Conservation (phyloP, 2,329 filamentous ascomycete species). For the Stagonosporopsis tanaceti region DNA sequence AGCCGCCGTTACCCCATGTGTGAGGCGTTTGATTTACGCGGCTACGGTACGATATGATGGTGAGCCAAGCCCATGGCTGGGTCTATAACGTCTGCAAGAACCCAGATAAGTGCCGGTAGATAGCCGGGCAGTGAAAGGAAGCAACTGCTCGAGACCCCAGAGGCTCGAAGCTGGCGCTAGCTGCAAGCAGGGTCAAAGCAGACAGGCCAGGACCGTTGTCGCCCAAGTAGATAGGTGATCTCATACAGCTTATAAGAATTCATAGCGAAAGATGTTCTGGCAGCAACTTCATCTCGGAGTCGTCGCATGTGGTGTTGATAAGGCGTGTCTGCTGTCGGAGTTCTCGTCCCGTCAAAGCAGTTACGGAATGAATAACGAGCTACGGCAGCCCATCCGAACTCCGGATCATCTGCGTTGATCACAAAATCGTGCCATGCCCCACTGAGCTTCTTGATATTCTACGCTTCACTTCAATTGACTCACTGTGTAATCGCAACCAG, state of each 20-base stretch:
- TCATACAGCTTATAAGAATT: background rate
- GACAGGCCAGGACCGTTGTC: background rate
- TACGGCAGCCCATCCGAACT: slow-evolving; percentile 11
- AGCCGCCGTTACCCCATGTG: slow-evolving; percentile 1
- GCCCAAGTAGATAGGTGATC: no score
- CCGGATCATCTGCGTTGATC: slow-evolving; percentile 2
- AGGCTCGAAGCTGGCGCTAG: background rate
- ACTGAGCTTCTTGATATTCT: background rate
- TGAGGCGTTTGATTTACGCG: background rate
- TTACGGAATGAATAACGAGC: slow-evolving; percentile 6
- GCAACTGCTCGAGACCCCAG: background rate
- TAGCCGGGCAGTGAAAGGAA: background rate
- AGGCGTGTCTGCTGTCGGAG: background rate
- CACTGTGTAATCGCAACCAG: background rate
- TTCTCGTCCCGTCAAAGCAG: background rate
- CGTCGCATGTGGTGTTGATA: background rate
- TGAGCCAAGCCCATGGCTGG: background rate
- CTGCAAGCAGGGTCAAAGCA: background rate
- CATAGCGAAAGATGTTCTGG: background rate
- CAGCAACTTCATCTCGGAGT: background rate
- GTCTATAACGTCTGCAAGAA: background rate
- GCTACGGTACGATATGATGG: background rate
- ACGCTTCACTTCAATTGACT: background rate
- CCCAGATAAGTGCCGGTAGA: background rate
- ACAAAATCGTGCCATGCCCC: slow-evolving; percentile 9